Evolutionary conservation across 2,329 filamentous ascomycete species (phyloP), one percentile per base, ranked within the genome.

Genomic region (Colletotrichum sojae): DNA sequence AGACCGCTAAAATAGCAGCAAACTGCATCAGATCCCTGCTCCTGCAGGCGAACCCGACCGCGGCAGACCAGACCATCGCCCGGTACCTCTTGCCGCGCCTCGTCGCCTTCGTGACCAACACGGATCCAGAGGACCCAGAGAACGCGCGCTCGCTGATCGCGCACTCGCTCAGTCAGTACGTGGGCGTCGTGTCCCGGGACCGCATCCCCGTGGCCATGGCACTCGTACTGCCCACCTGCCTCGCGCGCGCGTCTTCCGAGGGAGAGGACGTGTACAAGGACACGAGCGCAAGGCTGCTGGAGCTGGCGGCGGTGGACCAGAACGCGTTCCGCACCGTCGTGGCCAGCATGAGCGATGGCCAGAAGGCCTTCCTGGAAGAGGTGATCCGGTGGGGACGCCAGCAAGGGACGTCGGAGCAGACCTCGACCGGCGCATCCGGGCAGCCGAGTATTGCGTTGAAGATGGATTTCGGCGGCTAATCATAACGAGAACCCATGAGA

Each of bases 391-490:
- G 87, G 25, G 91, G 91, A 59, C 83, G 88, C 74, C 83, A 86
- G 73, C 76, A 77, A 74, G 76, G 79, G 72, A 82, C 78, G 75
- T 73, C 75, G 73, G 77, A 76, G 77, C 82, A 83, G 73, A 79
- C 77, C 63, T 75, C 70, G 3, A 76, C 81, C 51, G 81, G 80
- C 58, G 84, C 82, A 67, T 82, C 84, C 67, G 87, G 83, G 31
- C 89, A 89, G 79, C 96, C 96, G 13, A 96, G 85, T 71, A 99
- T 99, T 85, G 94, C 94, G 62, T 81, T 99, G 77, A 96, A 97
- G 86, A 97, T 98, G 93, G 87, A 97, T 79, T 98, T 99, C 86
- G 89, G 89, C 5, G 82, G 83, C 18, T 79, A 61, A 76, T 49
- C 49, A 39, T 31, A 49, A 31, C 16, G 31, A n/a, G 16, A 27